Evolutionary conservation across 176 grass and related monocot species (phyloP).

Genomic region (Aegilops bicornis): DNA sequence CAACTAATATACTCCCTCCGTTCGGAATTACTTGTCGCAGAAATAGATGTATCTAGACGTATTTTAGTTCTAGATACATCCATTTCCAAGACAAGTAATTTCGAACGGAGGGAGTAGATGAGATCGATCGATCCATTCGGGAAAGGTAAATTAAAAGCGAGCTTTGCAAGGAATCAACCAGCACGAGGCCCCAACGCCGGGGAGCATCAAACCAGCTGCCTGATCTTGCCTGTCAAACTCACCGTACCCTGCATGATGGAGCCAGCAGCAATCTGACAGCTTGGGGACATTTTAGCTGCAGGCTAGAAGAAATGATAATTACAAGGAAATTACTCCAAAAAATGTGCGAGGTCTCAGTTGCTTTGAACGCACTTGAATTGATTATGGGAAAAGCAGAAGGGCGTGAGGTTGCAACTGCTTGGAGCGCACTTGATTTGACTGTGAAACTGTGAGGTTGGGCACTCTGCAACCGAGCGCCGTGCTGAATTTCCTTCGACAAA

Average conservation of each 20-base stretch:
- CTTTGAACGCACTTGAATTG: conserved; percentile 24
- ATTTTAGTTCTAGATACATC: too few species aligned
- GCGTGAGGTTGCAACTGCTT: conserved; percentile 28
- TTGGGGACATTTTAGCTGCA: not conserved
- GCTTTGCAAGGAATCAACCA: not conserved
- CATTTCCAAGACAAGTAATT: too few species aligned
- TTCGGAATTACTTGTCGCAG: too few species aligned
- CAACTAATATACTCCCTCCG: too few species aligned
- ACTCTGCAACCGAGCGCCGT: not conserved
- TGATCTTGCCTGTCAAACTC: not conserved
- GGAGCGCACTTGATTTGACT: not conserved
- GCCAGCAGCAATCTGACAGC: not conserved
- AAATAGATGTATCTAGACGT: too few species aligned
- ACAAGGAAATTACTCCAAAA: not conserved
- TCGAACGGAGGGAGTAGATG: not conserved
- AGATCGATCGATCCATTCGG: not conserved
- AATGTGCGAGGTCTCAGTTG: conserved; percentile 19
- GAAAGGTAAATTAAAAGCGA: not conserved
- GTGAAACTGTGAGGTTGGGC: not conserved
- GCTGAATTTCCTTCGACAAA: not conserved
- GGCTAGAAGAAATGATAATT: not conserved
- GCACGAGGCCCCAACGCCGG: not conserved
- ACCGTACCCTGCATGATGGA: not conserved
- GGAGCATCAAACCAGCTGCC: not conserved
- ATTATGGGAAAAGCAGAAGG: not conserved